phyloP scores from a whole-genome alignment of 106 monocot species.

The Allium sativum region DNA sequence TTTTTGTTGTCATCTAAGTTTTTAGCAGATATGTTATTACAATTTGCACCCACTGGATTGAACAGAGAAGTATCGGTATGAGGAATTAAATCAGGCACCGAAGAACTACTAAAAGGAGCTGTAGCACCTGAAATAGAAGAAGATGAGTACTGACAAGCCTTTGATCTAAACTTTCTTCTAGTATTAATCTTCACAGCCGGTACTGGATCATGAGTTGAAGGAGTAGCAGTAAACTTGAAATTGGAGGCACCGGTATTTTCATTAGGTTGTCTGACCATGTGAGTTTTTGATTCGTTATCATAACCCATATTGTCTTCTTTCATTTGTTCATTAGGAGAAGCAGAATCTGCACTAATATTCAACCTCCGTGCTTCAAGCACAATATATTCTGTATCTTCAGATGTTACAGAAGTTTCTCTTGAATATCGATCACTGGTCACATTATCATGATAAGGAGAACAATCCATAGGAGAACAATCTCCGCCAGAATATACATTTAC shows the following conservation, averaged over 20 bases:
- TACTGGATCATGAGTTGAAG: constrained; percentile 20
- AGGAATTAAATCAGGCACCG: constrained; percentile 13
- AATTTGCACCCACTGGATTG: constrained; percentile 6
- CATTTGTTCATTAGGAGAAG: constrained; percentile 15
- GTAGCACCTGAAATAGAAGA: constrained; percentile 4
- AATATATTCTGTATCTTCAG: constrained; percentile 19
- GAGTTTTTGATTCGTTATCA: constrained; percentile 2
- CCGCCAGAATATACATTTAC: constrained; percentile 17
- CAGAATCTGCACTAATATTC: constrained; percentile 18
- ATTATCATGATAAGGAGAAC: constrained; percentile 77
- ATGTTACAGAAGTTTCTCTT: constrained; percentile 40
- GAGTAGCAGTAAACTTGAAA: constrained; percentile 40
- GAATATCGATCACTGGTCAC: constrained; percentile 16
- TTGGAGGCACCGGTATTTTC: constrained; percentile 25
- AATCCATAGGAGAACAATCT: constrained; percentile 88
- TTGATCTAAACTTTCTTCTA: constrained; percentile 44
- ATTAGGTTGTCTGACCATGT: constrained; percentile 3
- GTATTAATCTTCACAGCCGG: constrained; percentile 19
- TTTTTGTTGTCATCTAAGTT: constrained; percentile 11
- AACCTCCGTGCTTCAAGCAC: constrained; percentile 19
- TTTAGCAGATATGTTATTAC: not conserved
- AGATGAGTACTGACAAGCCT: constrained; percentile 18
- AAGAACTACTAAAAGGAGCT: constrained; percentile 8
- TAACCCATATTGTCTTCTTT: constrained; percentile 7
- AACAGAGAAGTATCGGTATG: constrained; percentile 13